Conservation (phyloP, 1,284 basidiomycete species). For the Tremellales sp. region DNA sequence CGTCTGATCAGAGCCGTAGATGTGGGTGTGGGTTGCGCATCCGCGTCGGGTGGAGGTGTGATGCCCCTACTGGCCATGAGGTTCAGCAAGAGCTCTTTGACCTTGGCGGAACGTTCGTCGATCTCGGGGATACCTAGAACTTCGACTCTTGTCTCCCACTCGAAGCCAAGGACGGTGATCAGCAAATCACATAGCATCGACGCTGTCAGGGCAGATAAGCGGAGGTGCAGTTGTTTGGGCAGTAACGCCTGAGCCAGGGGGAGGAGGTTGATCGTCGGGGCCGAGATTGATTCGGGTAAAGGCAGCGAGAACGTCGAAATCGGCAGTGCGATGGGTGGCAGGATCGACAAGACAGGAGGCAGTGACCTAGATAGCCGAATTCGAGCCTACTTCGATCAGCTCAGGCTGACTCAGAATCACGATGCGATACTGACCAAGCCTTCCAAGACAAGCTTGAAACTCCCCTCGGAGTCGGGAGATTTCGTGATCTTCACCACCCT, state of each 20-base stretch:
- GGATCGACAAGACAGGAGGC: conserved; percentile 39
- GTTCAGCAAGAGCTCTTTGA: conserved; percentile 24
- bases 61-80: conserved; percentile 22
- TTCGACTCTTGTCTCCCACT: conserved; percentile 38
- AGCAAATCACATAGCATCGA: conserved; percentile 37
- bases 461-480: conserved; percentile 15
- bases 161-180: conserved; percentile 31
- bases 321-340: conserved; percentile 32
- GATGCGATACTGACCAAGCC: conserved; percentile 28
- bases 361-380: conserved; percentile 38
- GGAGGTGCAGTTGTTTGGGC: conserved; percentile 32
- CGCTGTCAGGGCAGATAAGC: conserved; percentile 28
- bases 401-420: background rate
- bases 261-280: conserved; percentile 18
- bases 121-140: conserved; percentile 32
- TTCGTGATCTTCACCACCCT: conserved; percentile 36
- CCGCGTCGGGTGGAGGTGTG: conserved; percentile 7
- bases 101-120: conserved; percentile 24
- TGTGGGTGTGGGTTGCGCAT: background rate
- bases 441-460: conserved; percentile 26
- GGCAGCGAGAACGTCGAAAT: conserved; percentile 36
- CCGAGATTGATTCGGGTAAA: conserved; percentile 17
- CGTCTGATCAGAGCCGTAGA: conserved; percentile 10
- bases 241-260: conserved; percentile 29
- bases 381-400: conserved; percentile 16